These are phyloP conservation scores for Corymbia citriodora DNA, from an alignment of 441 rosid genomes.

Conservation along the genomic window DNA sequence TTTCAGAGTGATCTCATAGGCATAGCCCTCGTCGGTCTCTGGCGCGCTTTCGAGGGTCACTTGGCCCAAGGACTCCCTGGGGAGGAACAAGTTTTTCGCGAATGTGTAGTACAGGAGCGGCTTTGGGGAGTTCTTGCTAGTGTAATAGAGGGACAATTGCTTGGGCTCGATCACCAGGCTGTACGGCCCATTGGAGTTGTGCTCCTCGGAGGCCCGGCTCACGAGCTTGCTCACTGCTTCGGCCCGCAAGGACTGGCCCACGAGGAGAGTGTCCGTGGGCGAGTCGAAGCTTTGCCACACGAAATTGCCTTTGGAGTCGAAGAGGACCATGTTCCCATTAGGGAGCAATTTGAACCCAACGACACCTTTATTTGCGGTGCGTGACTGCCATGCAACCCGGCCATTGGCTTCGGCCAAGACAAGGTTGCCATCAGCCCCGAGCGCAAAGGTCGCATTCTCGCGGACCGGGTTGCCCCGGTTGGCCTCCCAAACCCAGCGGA, in stretches of 20 bases:
- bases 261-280: slow-evolving; percentile 65
- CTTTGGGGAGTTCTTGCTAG: slow-evolving; percentile 31
- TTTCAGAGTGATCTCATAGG: slow-evolving; percentile 13
- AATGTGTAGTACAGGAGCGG: slow-evolving; percentile 34
- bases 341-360: neutral
- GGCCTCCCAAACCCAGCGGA: slow-evolving; percentile 16
- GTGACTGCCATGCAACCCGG: slow-evolving; percentile 3
- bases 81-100: neutral
- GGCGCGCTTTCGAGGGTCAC: slow-evolving; percentile 13
- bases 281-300: slow-evolving; percentile 69
- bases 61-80: neutral
- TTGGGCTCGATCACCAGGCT: slow-evolving; percentile 54
- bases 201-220: slow-evolving; percentile 28
- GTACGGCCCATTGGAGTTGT: slow-evolving; percentile 39
- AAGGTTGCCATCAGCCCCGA: neutral
- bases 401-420: slow-evolving; percentile 1
- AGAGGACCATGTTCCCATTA: slow-evolving; percentile 62
- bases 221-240: slow-evolving; percentile 36
- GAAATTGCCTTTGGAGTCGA: slow-evolving; percentile 38
- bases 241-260: slow-evolving; percentile 10
- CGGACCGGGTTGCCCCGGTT: neutral
- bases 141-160: slow-evolving; percentile 36
- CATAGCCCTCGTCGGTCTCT: slow-evolving; percentile 10
- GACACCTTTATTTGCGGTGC: slow-evolving; percentile 6
- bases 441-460: neutral